phyloP scores from a whole-genome alignment of 2,329 filamentous ascomycete species.

The Simplicillium sp. region DNA sequence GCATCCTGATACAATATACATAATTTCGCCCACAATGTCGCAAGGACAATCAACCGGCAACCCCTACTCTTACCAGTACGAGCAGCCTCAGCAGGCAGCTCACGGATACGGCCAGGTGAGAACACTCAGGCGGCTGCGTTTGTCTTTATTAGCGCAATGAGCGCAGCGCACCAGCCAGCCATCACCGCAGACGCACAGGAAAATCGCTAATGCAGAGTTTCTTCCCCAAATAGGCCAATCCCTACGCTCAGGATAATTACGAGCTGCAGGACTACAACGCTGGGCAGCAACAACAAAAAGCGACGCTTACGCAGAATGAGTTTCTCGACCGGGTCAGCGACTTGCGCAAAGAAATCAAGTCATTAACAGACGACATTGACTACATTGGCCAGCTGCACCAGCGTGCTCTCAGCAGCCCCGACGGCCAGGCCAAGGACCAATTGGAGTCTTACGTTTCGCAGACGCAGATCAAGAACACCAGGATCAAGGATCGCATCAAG shows the following conservation, averaged over 20 bases:
- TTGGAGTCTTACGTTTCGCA: conserved; percentile 60
- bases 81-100: conserved; percentile 34
- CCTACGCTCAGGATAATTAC: conserved; percentile 31
- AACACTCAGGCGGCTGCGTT: conserved; percentile 6
- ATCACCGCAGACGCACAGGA: background rate
- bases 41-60: conserved; percentile 3
- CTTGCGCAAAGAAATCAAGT: conserved; percentile 58
- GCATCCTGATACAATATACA: conserved; percentile 1
- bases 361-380: conserved; percentile 56
- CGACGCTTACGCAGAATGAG: conserved; percentile 49
- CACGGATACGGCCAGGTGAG: conserved; percentile 36
- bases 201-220: background rate
- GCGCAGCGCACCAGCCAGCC: background rate
- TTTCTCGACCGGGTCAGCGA: conserved; percentile 60
- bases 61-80: conserved; percentile 7
- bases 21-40: conserved; percentile 34
- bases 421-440: conserved; percentile 43
- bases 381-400: conserved; percentile 63
- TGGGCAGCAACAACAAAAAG: conserved; percentile 14
- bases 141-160: background rate
- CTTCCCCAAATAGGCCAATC: conserved; percentile 4
- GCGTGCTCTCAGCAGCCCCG: conserved; percentile 58
- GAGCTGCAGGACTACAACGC: conserved; percentile 33
- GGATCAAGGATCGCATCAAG: conserved; percentile 72
- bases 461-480: conserved; percentile 63